Evolutionary conservation across 2,329 filamentous ascomycete species (phyloP).

Genomic region (Xylogone sp.): DNA sequence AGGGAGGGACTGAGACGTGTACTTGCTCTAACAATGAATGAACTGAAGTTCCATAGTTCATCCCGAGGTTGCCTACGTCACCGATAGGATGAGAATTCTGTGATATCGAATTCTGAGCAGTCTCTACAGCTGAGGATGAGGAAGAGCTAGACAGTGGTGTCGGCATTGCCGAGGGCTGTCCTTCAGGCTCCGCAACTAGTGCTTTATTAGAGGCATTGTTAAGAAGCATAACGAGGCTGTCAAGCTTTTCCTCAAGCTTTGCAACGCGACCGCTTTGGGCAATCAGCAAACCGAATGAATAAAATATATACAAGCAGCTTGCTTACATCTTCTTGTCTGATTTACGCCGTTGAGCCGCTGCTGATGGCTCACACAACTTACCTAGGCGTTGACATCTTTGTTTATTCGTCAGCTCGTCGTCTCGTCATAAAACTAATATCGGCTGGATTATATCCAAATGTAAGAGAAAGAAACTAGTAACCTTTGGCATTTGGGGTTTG

Average conservation of each 20-base stretch:
- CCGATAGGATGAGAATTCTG: background rate
- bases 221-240: background rate
- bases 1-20: background rate
- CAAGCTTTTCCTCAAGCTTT: background rate
- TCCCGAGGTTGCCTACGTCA: background rate
- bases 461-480: background rate
- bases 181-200: background rate
- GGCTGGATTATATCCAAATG: background rate
- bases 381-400: background rate
- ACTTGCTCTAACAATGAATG: slow-evolving; percentile 1
- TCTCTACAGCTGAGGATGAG: background rate
- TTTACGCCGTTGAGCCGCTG: background rate
- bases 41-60: background rate
- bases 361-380: background rate
- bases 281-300: background rate
- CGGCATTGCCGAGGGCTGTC: background rate
- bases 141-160: background rate
- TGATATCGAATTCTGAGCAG: background rate
- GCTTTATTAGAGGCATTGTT: background rate
- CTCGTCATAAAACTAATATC: background rate
- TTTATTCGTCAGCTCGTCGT: background rate
- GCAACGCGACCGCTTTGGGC: background rate
- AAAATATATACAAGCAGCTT: background rate
- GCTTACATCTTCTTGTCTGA: background rate
- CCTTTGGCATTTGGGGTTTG: background rate